phyloP scores from a whole-genome alignment of 2,329 filamentous ascomycete genomes.

The Sporothrix globosa region DNA sequence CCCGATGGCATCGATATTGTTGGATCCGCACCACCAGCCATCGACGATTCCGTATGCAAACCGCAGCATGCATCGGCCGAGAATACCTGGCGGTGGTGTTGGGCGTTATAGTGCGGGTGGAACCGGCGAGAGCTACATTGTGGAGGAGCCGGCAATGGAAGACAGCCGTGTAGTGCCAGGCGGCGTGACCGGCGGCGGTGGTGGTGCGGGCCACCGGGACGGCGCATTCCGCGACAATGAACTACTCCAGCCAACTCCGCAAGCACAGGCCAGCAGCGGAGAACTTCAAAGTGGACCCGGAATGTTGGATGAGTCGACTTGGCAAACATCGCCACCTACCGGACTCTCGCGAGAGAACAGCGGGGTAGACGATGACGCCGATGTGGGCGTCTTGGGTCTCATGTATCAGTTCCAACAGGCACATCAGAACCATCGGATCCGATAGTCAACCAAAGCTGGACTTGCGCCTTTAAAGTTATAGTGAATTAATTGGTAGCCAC shows the following conservation, averaged over 20 bases:
- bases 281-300: slow-evolving; percentile 56
- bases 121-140: slow-evolving; percentile 55
- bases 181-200: slow-evolving; percentile 38
- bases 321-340: slow-evolving; percentile 60
- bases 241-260: slow-evolving; percentile 42
- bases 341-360: slow-evolving; percentile 58
- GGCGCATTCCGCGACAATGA: slow-evolving; percentile 57
- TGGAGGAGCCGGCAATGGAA: slow-evolving; percentile 58
- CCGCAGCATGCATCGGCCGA: slow-evolving; percentile 53
- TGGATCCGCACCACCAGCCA: slow-evolving; percentile 77
- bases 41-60: slow-evolving; percentile 51
- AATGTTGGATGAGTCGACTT: slow-evolving; percentile 60
- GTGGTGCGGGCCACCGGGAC: slow-evolving; percentile 41
- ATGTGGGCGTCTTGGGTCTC: slow-evolving; percentile 60
- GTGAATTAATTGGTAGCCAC: not conserved
- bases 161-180: slow-evolving; percentile 34
- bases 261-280: slow-evolving; percentile 49
- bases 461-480: not conserved
- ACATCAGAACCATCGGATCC: slow-evolving; percentile 52
- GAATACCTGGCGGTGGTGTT: slow-evolving; percentile 39
- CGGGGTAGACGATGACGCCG: slow-evolving; percentile 51
- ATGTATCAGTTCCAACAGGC: slow-evolving; percentile 63
- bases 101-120: slow-evolving; percentile 48
- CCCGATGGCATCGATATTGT: slow-evolving; percentile 71
- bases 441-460: not conserved